Conservation (phyloP, 352 stramenopile genomes). For the Pythium angustatum region DNA sequence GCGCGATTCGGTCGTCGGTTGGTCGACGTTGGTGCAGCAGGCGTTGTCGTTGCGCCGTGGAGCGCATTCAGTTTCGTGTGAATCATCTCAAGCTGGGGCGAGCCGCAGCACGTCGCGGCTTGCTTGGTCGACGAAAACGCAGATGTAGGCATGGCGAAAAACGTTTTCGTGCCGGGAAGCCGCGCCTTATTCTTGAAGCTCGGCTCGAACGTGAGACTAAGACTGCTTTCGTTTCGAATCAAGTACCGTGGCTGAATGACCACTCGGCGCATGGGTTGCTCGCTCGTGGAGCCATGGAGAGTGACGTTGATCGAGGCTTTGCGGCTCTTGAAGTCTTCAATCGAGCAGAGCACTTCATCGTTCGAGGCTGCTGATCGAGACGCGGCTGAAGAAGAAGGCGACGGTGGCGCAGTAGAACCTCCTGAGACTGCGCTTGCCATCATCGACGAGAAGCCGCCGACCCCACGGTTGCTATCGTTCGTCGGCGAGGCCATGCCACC, state of each 20-base stretch:
- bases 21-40: constrained; percentile 4
- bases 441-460: constrained; percentile 15
- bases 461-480: constrained; percentile 11
- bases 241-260: constrained; percentile 68
- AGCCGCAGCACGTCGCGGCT: constrained; percentile 48
- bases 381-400: constrained; percentile 17
- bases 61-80: constrained; percentile 72
- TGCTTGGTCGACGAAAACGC: constrained; percentile 45
- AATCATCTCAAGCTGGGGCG: constrained; percentile 65
- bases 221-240: constrained; percentile 56
- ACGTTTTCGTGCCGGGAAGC: constrained; percentile 57
- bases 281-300: constrained; percentile 48
- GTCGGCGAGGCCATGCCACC: background rate
- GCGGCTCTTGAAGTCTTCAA: constrained; percentile 59
- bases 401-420: background rate
- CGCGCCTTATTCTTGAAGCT: constrained; percentile 52
- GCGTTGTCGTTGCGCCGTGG: constrained; percentile 44
- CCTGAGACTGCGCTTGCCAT: constrained; percentile 11
- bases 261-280: constrained; percentile 52
- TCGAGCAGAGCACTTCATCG: constrained; percentile 44
- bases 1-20: background rate
- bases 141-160: constrained; percentile 52
- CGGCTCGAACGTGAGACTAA: constrained; percentile 57
- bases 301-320: constrained; percentile 67
- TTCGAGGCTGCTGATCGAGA: background rate